Base-by-base conservation (phyloP, 1,139 yeast species). In the Yamadazyma atlantica region DNA sequence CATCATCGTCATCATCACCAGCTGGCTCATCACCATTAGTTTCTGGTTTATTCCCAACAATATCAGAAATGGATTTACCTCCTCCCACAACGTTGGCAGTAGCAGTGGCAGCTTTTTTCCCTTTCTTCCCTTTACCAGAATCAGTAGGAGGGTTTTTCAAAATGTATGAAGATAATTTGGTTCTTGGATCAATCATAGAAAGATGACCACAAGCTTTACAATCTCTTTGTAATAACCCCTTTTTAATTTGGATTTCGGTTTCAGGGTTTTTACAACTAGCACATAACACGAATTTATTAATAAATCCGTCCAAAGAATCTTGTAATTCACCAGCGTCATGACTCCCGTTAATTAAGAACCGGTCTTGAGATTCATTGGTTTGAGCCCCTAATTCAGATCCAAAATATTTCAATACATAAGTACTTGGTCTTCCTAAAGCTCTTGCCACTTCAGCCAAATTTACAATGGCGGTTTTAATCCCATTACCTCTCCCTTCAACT, bases 401-500 rank as follows among this genome's bases (percentile, higher is more conserved):
- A 60, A 92, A 92, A 66, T 80, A 92, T 70, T 94, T 92, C 64
- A 92, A 82, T 44, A 94, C 82, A 58, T 89, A 92, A 29, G 94
- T 71, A 31, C 96, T 82, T 27, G 98, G 97, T 66, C 99, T 82
- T 48, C 88, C 86, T 51, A 92, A 75, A 18, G 98, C 95, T 59
- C 96, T 82, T 29, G 97, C 95, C 45, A 92, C 97, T 60, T 92
- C 98, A 28, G 86, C 71, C 43, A 89, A 81, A 66, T 92, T 94
- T 50, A 88, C 80, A 42, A 94, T 83, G 41, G 94, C 95, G 22
- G 99, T 92, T 64, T 89, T 90, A 69, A 92, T 92, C 78, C 99
- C 99, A 69, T 92, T 92, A 71, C 99, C 99, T 64, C 96, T 80
- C 64, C 98, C 98, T 71, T 92, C 98, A 51, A 89, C 89, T 78